A percentile compares a stretch with the other conserved stretches of the same genome.
phyloP scores from a whole-genome alignment of 176 grass and related monocot species.

The Oryza meridionalis region DNA sequence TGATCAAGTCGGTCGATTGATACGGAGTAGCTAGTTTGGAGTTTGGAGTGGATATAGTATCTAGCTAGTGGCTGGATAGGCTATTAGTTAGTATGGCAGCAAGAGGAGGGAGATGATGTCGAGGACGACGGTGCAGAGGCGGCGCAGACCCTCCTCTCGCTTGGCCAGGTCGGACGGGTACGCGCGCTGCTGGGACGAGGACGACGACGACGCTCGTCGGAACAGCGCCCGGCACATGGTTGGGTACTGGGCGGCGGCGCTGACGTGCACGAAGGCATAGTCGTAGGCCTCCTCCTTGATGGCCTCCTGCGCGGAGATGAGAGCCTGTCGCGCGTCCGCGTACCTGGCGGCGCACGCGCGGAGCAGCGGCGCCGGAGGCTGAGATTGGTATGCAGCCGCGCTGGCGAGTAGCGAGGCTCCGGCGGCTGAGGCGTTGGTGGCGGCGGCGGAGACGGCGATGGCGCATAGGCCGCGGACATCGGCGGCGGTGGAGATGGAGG shows the following conservation, averaged over 20 bases:
- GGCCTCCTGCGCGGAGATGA: slow-evolving; percentile 47
- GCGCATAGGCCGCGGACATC: slow-evolving; percentile 65
- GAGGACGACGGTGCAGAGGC: slow-evolving; percentile 64
- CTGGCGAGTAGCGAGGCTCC: slow-evolving; percentile 43
- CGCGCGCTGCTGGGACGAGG: neutral
- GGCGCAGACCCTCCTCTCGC: slow-evolving; percentile 60
- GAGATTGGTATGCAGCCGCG: neutral
- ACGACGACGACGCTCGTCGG: neutral
- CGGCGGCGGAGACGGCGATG: slow-evolving; percentile 58
- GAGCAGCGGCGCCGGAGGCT: slow-evolving; percentile 1
- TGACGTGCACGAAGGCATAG: slow-evolving; percentile 70
- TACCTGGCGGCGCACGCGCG: slow-evolving; percentile 65
- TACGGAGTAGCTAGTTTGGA: no score
- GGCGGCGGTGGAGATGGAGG: slow-evolving; percentile 49
- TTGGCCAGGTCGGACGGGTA: slow-evolving; percentile 61
- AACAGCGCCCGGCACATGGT: slow-evolving; percentile 62
- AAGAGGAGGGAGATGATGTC: slow-evolving; percentile 76
- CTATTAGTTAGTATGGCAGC: neutral
- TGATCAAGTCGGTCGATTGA: no score
- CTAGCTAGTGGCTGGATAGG: no score
- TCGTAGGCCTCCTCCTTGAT: slow-evolving; percentile 61
- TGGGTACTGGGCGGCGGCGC: slow-evolving; percentile 85
- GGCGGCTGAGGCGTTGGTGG: slow-evolving; percentile 58
- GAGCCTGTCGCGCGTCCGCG: slow-evolving; percentile 51
- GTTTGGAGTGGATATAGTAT: no score